These are phyloP conservation scores for Boletus rex-veris DNA, from an alignment of 768 basidiomycete genomes.

Conservation along the genomic window DNA sequence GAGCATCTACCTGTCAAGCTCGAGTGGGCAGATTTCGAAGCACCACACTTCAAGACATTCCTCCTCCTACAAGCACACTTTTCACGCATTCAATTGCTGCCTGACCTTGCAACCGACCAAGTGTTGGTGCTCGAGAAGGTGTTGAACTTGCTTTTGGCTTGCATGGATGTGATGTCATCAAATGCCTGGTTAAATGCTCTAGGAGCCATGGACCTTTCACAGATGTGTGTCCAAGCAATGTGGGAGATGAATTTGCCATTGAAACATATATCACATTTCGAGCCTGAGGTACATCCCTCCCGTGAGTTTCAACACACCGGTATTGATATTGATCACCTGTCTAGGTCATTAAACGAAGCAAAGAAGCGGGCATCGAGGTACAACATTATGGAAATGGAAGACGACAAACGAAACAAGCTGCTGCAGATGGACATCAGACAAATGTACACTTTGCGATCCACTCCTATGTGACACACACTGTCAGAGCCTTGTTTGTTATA, in stretches of 20 bases:
- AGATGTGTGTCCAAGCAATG: too few relatives aligned
- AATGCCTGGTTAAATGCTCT: slow-evolving; percentile 91
- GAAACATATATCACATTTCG: too few relatives aligned
- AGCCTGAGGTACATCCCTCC: slow-evolving; percentile 50
- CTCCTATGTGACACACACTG: neutral
- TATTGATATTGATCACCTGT: slow-evolving; percentile 5
- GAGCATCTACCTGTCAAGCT: slow-evolving; percentile 95
- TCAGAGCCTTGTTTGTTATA: neutral
- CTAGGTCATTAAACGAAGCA: slow-evolving; percentile 77
- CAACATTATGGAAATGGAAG: slow-evolving; percentile 98
- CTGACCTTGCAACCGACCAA: slow-evolving; percentile 93
- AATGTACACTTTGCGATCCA: slow-evolving; percentile 55
- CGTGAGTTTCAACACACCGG: neutral
- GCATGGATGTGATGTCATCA: slow-evolving; percentile 97
- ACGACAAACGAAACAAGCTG: slow-evolving; percentile 75
- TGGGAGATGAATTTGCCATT: too few relatives aligned
- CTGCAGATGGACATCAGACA: slow-evolving; percentile 81
- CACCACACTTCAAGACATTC: slow-evolving; percentile 98
- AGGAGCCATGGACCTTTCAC: too few relatives aligned
- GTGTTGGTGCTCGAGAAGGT: slow-evolving; percentile 77
- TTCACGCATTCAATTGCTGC: slow-evolving; percentile 85
- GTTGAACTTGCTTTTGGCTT: slow-evolving; percentile 91
- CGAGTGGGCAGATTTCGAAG: slow-evolving; percentile 77
- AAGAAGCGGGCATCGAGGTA: slow-evolving; percentile 77
- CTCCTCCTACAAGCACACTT: slow-evolving; percentile 94